These are phyloP conservation scores for Phytophthora sojae DNA, from an alignment of 352 stramenopile genomes.

Conservation along the genomic window DNA sequence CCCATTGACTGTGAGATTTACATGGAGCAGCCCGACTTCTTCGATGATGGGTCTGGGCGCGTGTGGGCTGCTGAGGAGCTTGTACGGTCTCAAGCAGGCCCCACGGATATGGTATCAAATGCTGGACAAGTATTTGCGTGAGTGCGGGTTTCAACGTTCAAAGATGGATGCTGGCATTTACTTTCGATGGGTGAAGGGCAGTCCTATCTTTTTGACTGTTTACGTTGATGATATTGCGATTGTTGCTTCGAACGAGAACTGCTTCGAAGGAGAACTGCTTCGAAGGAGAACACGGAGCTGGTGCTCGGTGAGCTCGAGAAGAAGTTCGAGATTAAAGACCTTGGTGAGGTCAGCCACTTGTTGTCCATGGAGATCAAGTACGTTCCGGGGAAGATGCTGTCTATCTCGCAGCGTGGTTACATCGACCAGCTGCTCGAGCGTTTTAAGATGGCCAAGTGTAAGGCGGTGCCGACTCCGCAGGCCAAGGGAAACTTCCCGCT, in stretches of 20 bases:
- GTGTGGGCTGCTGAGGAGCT: constrained; percentile 11
- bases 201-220: constrained; percentile 17
- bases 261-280: neutral
- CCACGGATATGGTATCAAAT: constrained; percentile 16
- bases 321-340: constrained; percentile 15
- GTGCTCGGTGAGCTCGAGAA: constrained; percentile 8
- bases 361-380: constrained; percentile 8
- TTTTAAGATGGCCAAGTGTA: constrained; percentile 15
- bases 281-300: neutral
- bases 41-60: constrained; percentile 6
- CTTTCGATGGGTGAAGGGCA: constrained; percentile 1
- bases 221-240: constrained; percentile 25
- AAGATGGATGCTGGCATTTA: constrained; percentile 21
- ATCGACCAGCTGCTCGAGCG: constrained; percentile 4
- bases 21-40: constrained; percentile 17
- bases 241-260: neutral
- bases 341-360: constrained; percentile 10
- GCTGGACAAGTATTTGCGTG: constrained; percentile 5
- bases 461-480: constrained; percentile 6
- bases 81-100: constrained; percentile 14
- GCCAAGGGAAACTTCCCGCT: constrained; percentile 1
- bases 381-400: neutral
- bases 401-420: constrained; percentile 9
- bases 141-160: constrained; percentile 11
- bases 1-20: constrained; percentile 16